Evolutionary conservation across 148 eudicot species (phyloP).

Genomic region (Pouteria glomerata): DNA sequence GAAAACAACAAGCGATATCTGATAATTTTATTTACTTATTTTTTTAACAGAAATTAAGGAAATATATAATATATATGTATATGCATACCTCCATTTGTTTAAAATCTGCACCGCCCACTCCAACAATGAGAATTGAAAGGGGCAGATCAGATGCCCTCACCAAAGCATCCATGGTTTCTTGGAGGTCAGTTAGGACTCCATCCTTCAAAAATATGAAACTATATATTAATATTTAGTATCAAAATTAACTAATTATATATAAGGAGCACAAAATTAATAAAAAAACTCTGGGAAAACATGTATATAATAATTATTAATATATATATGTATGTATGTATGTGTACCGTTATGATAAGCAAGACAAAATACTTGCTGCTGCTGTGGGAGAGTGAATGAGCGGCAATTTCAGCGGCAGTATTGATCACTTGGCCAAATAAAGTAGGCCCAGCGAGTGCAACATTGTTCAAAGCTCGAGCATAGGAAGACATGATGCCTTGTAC

Average conservation of each 20-base stretch:
- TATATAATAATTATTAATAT: not conserved
- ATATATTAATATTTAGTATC: too few species aligned
- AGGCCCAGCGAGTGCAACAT: slow-evolving; percentile 71
- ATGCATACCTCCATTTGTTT: slow-evolving; percentile 73
- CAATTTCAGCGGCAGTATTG: slow-evolving; percentile 71
- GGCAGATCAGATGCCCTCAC: slow-evolving; percentile 89
- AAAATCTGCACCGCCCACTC: slow-evolving; percentile 91
- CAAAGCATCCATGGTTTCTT: slow-evolving; percentile 74
- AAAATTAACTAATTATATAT: too few species aligned
- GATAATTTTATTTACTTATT: too few species aligned
- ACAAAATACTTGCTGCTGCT: slow-evolving; percentile 60
- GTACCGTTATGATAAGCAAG: slow-evolving; percentile 79
- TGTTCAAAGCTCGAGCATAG: slow-evolving; percentile 57
- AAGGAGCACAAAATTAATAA: slow-evolving; percentile 11
- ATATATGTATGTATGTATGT: not conserved
- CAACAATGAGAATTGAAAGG: slow-evolving; percentile 80
- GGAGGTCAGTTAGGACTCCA: slow-evolving; percentile 85
- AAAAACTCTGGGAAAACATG: not conserved
- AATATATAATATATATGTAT: too few species aligned
- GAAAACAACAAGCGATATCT: too few species aligned
- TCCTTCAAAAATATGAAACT: slow-evolving; percentile 34
- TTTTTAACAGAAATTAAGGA: too few species aligned
- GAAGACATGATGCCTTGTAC: slow-evolving; percentile 93
- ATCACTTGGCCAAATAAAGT: slow-evolving; percentile 78
- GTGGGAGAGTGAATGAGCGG: slow-evolving; percentile 51